Percentiles rank a stretch among this genome's conserved stretches.
These are phyloP conservation scores for Gnetum montanum DNA, from an alignment of 75 land plant genomes.

Conservation along the genomic window DNA sequence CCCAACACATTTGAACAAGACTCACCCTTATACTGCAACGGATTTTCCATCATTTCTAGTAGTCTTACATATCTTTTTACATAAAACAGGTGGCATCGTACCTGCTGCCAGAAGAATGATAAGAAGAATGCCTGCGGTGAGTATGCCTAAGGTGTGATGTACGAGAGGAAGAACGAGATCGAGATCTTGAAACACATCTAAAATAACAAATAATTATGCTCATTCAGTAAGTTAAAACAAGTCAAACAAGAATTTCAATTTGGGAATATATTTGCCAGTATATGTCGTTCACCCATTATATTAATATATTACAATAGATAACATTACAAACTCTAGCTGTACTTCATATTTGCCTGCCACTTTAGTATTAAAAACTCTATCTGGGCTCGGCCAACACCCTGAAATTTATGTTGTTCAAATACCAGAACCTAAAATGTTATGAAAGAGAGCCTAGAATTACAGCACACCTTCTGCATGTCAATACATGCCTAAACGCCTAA, in stretches of 20 bases:
- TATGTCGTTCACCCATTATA: background rate
- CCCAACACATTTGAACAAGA: background rate
- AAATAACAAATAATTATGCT: constrained; percentile 55
- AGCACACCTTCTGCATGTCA: no score
- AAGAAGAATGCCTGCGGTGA: constrained; percentile 76
- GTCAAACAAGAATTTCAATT: no score
- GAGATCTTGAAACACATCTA: constrained; percentile 81
- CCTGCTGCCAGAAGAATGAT: constrained; percentile 51
- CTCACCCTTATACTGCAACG: constrained; percentile 10
- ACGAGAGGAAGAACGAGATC: constrained; percentile 15
- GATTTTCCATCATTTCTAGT: constrained; percentile 7
- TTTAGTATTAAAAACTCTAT: no score
- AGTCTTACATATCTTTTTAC: constrained; percentile 4
- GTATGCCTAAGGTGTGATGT: constrained; percentile 56
- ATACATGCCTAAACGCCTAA: no score
- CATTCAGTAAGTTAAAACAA: constrained; percentile 30
- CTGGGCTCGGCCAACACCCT: no score
- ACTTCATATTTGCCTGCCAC: no score
- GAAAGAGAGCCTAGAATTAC: no score
- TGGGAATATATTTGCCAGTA: background rate
- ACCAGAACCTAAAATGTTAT: no score
- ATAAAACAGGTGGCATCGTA: constrained; percentile 9
- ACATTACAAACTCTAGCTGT: background rate
- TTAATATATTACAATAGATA: background rate
- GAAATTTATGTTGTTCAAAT: no score